Conservation (phyloP, 768 basidiomycete species). For the Boletellus ananas region DNA sequence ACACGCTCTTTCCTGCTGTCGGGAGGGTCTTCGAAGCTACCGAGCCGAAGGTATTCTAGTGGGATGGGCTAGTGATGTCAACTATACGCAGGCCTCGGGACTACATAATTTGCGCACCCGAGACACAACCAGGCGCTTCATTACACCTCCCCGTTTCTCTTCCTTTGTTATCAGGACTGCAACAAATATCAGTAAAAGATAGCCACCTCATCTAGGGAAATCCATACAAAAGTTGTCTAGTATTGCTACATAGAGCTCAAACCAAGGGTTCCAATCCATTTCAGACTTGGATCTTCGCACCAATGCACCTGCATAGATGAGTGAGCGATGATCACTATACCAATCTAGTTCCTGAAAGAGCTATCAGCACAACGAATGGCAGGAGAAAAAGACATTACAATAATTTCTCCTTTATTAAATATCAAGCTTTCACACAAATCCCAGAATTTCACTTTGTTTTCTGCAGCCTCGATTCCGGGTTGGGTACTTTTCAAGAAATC, state of each 20-base stretch:
- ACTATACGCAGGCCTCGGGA: conserved; percentile 4
- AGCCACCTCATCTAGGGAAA: background rate
- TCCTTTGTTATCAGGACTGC: conserved; percentile 67
- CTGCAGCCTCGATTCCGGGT: conserved; percentile 88
- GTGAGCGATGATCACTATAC: conserved; percentile 67
- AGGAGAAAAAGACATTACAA: conserved; percentile 45
- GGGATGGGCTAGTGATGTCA: conserved; percentile 61
- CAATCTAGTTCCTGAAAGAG: conserved; percentile 72
- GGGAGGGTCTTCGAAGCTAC: conserved; percentile 52
- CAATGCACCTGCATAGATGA: conserved; percentile 66
- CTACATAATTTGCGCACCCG: conserved; percentile 45
- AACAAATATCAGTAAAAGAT: conserved; percentile 1
- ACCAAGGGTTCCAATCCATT: conserved; percentile 67
- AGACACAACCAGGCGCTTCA: conserved; percentile 55
- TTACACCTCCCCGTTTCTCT: conserved; percentile 48
- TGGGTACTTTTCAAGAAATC: conserved; percentile 81
- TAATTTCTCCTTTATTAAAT: conserved; percentile 76
- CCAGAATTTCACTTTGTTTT: conserved; percentile 87
- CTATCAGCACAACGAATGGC: conserved; percentile 2
- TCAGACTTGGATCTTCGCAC: conserved; percentile 60
- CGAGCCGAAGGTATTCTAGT: conserved; percentile 72
- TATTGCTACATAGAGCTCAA: conserved; percentile 59
- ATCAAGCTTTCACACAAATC: conserved; percentile 70
- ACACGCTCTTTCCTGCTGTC: conserved; percentile 62
- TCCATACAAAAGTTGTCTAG: conserved; percentile 74